Base-by-base conservation (phyloP, 2,329 filamentous ascomycete genomes). In the Pseudogymnoascus sp. region DNA sequence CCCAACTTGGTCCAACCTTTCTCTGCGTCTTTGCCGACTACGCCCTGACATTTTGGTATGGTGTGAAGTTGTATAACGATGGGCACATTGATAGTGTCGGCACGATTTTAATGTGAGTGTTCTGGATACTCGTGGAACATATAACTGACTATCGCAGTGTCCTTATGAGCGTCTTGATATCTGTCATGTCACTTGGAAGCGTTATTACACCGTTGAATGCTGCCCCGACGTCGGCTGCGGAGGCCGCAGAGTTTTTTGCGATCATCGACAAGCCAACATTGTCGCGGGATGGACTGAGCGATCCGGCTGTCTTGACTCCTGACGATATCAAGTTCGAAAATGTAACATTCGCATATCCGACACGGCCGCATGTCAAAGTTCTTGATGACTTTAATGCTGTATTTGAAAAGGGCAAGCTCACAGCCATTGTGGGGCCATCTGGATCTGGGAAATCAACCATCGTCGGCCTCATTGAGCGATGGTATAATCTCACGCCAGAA, bases 361-460 rank as follows among this genome's bases (percentile, higher is more conserved):
- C 77, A 59, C 79, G 87, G 11, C 84, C 85, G 0, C 80, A 86
- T 63, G 81, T 87, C 64, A 84, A 84, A 68, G 83, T 90, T 0
- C 73, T 90, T 1, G 80, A 88, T 67, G 75, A 79, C 2, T 72
- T 90, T 2, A 79, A 81, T 67, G 74, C 90, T 7, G 76, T 73
- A 0, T 83, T 91, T 62, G 78, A 83, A 64, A 79, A 83, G 6
- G 86, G 87, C 18, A 88, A 89, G 69, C 81, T 87, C 1, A 90
- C 88, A 0, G 89, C 89, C 1, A 87, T 92, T 16, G 88, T 92
- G 18, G 89, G 89, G 0, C 83, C 87, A 0, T 89, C 86, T 2
- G 89, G 89, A 0, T 86, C 83, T 4, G 89, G 89, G 0, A 93
- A 92, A 72, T 89, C 85, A 60, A 92, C 89, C 0, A 84, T 91